phyloP scores from a whole-genome alignment of 2,329 filamentous ascomycete genomes.

The Colletotrichum abscissum region DNA sequence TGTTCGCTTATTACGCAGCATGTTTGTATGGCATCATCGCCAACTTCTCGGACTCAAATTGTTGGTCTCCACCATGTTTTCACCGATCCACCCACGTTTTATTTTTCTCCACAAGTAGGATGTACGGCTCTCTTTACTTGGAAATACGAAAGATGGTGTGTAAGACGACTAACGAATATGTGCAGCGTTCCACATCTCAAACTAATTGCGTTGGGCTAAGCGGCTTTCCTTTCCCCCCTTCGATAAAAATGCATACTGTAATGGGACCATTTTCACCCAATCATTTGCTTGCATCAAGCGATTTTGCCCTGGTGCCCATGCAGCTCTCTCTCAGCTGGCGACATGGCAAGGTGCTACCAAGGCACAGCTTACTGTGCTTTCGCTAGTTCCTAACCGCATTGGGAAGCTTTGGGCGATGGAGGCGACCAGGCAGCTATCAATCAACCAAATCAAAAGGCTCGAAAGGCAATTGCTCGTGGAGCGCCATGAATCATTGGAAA shows the following conservation, averaged over 20 bases:
- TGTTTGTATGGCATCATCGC: not conserved
- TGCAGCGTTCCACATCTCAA: not conserved
- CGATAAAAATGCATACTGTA: too few species aligned
- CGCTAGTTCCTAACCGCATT: not conserved
- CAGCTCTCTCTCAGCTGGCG: too few species aligned
- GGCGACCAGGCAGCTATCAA: not conserved
- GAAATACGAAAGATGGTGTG: constrained; percentile 15
- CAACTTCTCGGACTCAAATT: not conserved
- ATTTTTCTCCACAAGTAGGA: not conserved
- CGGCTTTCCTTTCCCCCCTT: too few species aligned
- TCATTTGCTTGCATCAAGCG: too few species aligned
- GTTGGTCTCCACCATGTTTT: not conserved
- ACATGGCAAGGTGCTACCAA: not conserved
- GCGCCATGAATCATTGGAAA: not conserved
- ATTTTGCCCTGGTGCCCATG: too few species aligned
- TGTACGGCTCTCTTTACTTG: not conserved
- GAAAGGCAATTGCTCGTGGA: not conserved
- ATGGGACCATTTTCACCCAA: too few species aligned
- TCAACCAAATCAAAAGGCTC: not conserved
- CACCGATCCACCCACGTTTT: not conserved
- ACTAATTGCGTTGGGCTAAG: too few species aligned
- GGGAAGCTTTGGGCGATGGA: not conserved
- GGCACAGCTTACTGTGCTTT: not conserved
- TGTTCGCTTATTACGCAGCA: not conserved
- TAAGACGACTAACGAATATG: constrained; percentile 18